Base-by-base conservation (phyloP, 768 basidiomycete species). In the Pleurotus salmoneostramineus region DNA sequence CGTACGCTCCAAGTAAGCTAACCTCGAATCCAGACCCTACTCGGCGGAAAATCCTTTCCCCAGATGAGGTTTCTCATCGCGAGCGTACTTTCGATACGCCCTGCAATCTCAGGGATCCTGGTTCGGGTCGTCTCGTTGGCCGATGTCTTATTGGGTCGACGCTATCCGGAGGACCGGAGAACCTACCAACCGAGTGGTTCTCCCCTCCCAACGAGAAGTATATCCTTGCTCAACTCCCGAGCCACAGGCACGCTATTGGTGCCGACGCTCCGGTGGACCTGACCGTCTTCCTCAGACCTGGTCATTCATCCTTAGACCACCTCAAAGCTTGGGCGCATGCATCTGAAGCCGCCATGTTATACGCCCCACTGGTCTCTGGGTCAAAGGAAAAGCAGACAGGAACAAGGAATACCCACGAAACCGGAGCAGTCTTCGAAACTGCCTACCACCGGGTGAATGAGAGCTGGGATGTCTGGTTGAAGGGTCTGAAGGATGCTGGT, bases 311-410 rank as follows among this genome's bases (percentile, higher is more conserved):
- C 3, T 59, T 65, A 11, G 83, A 86, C 64, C 80, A 83, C 58
- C 72, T 85, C 40, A 79, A 78, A 57, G 84, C 81, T 2, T 88
- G 87, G 85, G 60, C 73, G 6, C 74, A 77, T 51, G 79, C 77
- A 0, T 66, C 65, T 2, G 77, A 80, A 50, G 35, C 65, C 31
- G 48, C 60, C 45, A 45, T 52, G 2, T 48, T 55, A 40, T 40
- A 40, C 37, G 37, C 8, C 37, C 10, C n/a, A n/a, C n/a, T 40
- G 10, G 37, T 10, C 8, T 40, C 61, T 58, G 15, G 48, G 55
- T 11, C 51, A 56, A 12, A 27, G 17, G 4, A 40, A 50, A 11
- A 33, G 35, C 7, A 48, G 34, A 15, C 36, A 56, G 12, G 58
- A 54, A 15, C 11, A 44, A 51, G 50, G 50, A 11, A 27, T 27